phyloP scores from a whole-genome alignment of 495 filamentous ascomycete species.

The Xanthoparmelia taractica region DNA sequence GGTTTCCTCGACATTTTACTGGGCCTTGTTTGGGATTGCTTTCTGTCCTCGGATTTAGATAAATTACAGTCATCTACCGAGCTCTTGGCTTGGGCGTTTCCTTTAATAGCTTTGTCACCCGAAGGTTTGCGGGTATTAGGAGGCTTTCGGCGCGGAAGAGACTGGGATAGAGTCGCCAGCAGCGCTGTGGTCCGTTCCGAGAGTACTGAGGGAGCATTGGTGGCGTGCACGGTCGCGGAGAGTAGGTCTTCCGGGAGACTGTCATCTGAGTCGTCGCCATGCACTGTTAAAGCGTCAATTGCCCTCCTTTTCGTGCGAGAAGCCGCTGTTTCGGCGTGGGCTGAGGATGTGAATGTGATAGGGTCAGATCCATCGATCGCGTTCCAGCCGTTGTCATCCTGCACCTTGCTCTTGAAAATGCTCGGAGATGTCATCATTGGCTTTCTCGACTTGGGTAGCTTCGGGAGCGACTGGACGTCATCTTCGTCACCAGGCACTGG shows the following conservation, averaged over 20 bases:
- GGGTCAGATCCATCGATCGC: slow-evolving; percentile 41
- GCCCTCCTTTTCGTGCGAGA: slow-evolving; percentile 16
- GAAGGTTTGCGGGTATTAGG: slow-evolving; percentile 12
- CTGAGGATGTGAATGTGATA: slow-evolving; percentile 48
- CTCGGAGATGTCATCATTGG: neutral
- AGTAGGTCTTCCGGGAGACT: slow-evolving; percentile 22
- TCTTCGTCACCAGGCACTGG: slow-evolving; percentile 23
- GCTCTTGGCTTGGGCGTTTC: slow-evolving; percentile 5
- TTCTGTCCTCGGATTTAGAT: neutral
- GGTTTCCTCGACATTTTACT: slow-evolving; percentile 28
- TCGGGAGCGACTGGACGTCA: neutral
- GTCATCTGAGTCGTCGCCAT: slow-evolving; percentile 39
- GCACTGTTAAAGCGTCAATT: slow-evolving; percentile 9
- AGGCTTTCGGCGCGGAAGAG: slow-evolving; percentile 9
- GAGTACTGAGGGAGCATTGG: slow-evolving; percentile 12
- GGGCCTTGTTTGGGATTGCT: neutral
- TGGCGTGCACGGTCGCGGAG: slow-evolving; percentile 7
- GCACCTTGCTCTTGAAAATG: neutral
- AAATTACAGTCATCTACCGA: neutral
- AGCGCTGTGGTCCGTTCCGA: slow-evolving; percentile 34
- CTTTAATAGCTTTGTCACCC: slow-evolving; percentile 8
- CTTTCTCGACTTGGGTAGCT: neutral
- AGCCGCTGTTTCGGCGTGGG: slow-evolving; percentile 22
- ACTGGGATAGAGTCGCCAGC: slow-evolving; percentile 29
- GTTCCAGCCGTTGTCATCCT: neutral